A percentile compares a stretch with the other conserved stretches of the same genome.
Conservation (phyloP, 495 filamentous ascomycete species). For the Podospora appendiculata region DNA sequence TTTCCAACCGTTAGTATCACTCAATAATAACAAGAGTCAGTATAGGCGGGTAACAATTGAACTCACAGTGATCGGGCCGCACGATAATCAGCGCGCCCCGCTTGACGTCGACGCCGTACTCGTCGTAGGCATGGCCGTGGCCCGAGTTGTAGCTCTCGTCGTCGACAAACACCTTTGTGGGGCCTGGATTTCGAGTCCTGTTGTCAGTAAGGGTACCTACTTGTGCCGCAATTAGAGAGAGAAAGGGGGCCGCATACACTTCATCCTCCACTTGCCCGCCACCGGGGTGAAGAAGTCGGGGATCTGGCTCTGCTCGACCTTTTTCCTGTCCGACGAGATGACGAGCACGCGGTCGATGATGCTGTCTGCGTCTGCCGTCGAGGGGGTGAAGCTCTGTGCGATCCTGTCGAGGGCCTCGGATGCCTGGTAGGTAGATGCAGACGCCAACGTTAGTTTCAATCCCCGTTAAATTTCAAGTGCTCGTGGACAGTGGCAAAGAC, state of each 20-base stretch:
- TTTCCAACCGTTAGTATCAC: neutral
- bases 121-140: conserved; percentile 58
- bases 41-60: neutral
- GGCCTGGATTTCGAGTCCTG: conserved; percentile 27
- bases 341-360: conserved; percentile 56
- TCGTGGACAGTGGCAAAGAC: too few relatives aligned
- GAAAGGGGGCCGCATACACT: conserved; percentile 31
- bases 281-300: conserved; percentile 52
- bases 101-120: conserved; percentile 47
- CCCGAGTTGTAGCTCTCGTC: conserved; percentile 58
- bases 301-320: conserved; percentile 52
- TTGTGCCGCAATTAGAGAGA: neutral
- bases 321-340: conserved; percentile 41
- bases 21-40: neutral
- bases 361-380: conserved; percentile 41
- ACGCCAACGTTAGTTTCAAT: too few relatives aligned
- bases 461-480: too few relatives aligned
- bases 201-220: too few relatives aligned
- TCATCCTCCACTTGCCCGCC: conserved; percentile 51
- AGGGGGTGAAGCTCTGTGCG: conserved; percentile 37
- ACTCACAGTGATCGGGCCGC: conserved; percentile 62
- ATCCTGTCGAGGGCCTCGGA: conserved; percentile 24
- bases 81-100: conserved; percentile 53
- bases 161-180: conserved; percentile 59
- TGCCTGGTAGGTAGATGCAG: conserved; percentile 16